phyloP scores from a whole-genome alignment of 1,284 basidiomycete genomes.

The Volvariella volvacea region DNA sequence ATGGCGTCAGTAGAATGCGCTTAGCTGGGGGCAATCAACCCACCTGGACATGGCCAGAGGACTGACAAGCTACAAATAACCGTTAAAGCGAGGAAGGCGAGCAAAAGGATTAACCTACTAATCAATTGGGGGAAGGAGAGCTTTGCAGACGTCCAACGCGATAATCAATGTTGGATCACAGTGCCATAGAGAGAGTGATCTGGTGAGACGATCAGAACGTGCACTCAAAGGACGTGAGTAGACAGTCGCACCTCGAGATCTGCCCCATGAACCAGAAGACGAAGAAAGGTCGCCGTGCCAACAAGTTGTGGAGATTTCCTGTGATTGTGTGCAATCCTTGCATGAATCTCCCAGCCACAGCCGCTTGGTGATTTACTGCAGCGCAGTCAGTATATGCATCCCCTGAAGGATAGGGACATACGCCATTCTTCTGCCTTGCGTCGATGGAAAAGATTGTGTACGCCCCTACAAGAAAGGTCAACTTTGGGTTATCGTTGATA shows the following conservation, averaged over 20 bases:
- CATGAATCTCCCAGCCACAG: slow-evolving; percentile 54
- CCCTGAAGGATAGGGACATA: slow-evolving; percentile 30
- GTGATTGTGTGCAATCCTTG: slow-evolving; percentile 56
- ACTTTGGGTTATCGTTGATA: neutral
- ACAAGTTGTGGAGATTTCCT: slow-evolving; percentile 45
- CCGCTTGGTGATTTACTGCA: slow-evolving; percentile 57
- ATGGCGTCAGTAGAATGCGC: neutral
- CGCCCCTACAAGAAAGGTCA: slow-evolving; percentile 24
- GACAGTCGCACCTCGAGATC: slow-evolving; percentile 44
- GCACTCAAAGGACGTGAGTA: neutral
- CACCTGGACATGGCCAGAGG: slow-evolving; percentile 65
- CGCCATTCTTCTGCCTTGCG: slow-evolving; percentile 69
- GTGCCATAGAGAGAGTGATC: slow-evolving; percentile 56
- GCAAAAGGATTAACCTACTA: slow-evolving; percentile 42
- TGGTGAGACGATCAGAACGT: slow-evolving; percentile 17
- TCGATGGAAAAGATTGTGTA: slow-evolving; percentile 39
- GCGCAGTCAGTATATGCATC: slow-evolving; percentile 8
- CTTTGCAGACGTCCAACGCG: slow-evolving; percentile 60
- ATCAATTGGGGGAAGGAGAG: slow-evolving; percentile 55
- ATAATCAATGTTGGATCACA: slow-evolving; percentile 52
- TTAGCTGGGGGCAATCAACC: slow-evolving; percentile 9
- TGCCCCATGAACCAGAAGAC: slow-evolving; percentile 77
- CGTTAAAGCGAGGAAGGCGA: slow-evolving; percentile 4
- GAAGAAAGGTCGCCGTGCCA: slow-evolving; percentile 59
- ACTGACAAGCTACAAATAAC: slow-evolving; percentile 33